These are phyloP conservation scores for Pythium rhizo-oryzae DNA, from an alignment of 352 stramenopile species.

Conservation along the genomic window DNA sequence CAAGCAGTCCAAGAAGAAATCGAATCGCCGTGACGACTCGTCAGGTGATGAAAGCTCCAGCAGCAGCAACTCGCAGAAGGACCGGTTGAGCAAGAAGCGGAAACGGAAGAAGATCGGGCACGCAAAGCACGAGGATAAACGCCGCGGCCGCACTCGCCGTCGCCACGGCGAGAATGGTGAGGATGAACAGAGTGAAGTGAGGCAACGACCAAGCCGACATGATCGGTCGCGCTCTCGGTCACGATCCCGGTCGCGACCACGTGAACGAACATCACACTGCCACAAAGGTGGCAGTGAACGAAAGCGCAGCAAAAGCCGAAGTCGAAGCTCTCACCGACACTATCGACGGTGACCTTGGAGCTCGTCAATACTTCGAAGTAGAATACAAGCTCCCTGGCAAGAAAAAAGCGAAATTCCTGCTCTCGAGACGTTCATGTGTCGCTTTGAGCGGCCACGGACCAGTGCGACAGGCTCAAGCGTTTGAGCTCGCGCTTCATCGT, in stretches of 20 bases:
- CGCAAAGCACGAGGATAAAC: neutral
- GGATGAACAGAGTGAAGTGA: neutral
- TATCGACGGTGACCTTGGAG: neutral
- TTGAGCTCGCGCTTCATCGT: too few relatives aligned
- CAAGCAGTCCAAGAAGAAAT: conserved; percentile 28
- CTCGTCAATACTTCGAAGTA: too few relatives aligned
- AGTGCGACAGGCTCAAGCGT: too few relatives aligned
- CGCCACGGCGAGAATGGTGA: neutral
- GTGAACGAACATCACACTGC: neutral
- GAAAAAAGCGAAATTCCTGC: too few relatives aligned
- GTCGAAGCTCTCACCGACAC: neutral
- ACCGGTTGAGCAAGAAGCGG: conserved; percentile 7
- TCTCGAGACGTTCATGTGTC: too few relatives aligned
- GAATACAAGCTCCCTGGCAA: too few relatives aligned
- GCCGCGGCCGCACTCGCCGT: neutral
- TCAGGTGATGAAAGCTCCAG: conserved; percentile 5
- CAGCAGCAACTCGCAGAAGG: neutral
- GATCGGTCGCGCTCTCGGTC: neutral
- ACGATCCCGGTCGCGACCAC: neutral
- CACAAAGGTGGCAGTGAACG: neutral
- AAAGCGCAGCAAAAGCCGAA: neutral
- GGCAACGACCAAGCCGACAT: neutral
- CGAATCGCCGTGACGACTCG: neutral
- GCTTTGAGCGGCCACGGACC: too few relatives aligned
- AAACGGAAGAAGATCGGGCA: neutral